Evolutionary conservation across 1,139 yeast genomes (phyloP).

Genomic region (Protomyces inundatus): DNA sequence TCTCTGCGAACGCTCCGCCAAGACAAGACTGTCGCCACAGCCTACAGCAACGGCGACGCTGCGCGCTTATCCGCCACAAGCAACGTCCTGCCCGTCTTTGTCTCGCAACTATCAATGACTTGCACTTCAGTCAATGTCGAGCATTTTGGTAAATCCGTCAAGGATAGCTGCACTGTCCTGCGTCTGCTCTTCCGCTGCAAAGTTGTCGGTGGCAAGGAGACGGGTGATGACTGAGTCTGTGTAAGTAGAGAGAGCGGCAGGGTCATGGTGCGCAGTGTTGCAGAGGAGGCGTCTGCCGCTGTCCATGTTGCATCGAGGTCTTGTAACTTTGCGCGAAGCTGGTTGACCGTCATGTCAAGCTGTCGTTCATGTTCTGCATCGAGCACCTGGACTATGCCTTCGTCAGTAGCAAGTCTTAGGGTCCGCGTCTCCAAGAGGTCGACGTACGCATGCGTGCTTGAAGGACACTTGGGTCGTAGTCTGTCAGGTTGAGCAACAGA

Average conservation of each 20-base stretch:
- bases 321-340: not conserved
- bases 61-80: no score
- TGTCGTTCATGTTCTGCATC: not conserved
- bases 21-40: not conserved
- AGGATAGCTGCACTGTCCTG: not conserved
- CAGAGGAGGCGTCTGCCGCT: no score
- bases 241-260: no score
- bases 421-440: no score
- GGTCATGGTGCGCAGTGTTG: no score
- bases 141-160: not conserved
- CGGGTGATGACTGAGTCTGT: no score
- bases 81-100: not conserved
- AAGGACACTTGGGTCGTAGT: not conserved
- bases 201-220: no score
- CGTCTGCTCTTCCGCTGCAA: not conserved
- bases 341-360: not conserved
- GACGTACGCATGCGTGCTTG: not conserved
- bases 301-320: not conserved
- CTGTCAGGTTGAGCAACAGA: not conserved
- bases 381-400: not conserved
- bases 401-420: not conserved
- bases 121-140: not conserved
- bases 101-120: not conserved
- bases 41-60: no score
- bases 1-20: not conserved